Evolutionary conservation across 768 basidiomycete species (phyloP).

Genomic region (Leucocoprinus birnbaumii): DNA sequence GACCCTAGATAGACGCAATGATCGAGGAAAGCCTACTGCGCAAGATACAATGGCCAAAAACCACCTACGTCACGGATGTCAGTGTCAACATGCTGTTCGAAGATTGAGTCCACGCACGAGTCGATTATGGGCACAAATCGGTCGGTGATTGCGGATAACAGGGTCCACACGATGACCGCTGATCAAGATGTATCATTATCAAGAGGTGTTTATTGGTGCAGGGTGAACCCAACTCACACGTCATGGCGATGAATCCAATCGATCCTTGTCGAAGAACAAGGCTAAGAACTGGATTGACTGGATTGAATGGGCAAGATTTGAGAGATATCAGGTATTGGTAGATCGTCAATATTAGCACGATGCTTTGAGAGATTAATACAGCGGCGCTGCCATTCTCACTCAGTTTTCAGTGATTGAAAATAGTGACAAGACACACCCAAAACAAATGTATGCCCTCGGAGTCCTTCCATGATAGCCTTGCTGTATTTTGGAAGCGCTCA

Average conservation of each 20-base stretch:
- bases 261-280: conserved; percentile 37
- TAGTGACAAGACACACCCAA: conserved; percentile 19
- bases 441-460: conserved; percentile 22
- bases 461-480: conserved; percentile 18
- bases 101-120: conserved; percentile 18
- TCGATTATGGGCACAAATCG: conserved; percentile 22
- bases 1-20: neutral
- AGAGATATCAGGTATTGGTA: conserved; percentile 26
- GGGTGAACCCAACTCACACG: conserved; percentile 22
- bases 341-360: conserved; percentile 28
- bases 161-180: conserved; percentile 21
- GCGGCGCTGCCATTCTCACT: conserved; percentile 18
- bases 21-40: conserved; percentile 16
- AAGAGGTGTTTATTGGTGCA: neutral
- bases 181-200: neutral
- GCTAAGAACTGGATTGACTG: conserved; percentile 28
- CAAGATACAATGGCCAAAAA: conserved; percentile 25
- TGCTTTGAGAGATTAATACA: conserved; percentile 26
- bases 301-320: conserved; percentile 29
- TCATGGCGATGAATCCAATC: conserved; percentile 27
- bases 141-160: conserved; percentile 18
- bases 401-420: neutral
- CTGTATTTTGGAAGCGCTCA: conserved; percentile 15
- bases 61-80: conserved; percentile 18
- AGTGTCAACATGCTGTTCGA: neutral